Evolutionary conservation across 306 rosid genomes (phyloP), one percentile per base, ranked within the genome.

Genomic region (Oemleria cerasiformis): DNA sequence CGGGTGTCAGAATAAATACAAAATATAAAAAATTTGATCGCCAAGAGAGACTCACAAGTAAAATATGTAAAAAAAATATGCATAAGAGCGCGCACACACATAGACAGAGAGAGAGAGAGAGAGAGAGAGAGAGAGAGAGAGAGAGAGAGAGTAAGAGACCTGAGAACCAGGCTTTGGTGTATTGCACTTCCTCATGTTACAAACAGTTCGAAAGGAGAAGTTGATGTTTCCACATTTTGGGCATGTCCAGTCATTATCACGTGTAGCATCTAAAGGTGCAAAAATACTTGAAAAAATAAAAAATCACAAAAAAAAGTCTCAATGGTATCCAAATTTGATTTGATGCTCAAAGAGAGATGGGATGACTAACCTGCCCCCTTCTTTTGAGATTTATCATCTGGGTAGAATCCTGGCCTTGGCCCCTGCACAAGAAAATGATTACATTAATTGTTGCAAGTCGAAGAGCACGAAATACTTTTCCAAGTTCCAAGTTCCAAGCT

Each of bases 141-240:
- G 23, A 67, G 11, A n/a, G 45, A 38, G 41, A 25, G 51, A 57
- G 17, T 39, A 65, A 71, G 79, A 70, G 63, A 94, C 99, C 99
- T 89, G 99, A 66, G 92, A 88, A 78, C 97, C 99, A 60, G 99
- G 99, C 82, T 92, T 91, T 47, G 97, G 96, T 12, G 99, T 95
- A 81, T 95, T 95, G 87, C 99, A 91, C 83, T 95, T 95, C 82
- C 99, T 89, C 99, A 95, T 95, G 90, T 95, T 95, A 82, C 99
- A 95, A 44, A 95, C 92, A 16, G 82, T 85, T 86, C 99, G 82
- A 76, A 91, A 95, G 58, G 99, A 91, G 73, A 95, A 95, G 84
- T 95, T 95, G 80, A 95, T 85, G 59, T 95, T 95, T 75, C 99
- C 99, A 80, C 99, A 95, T 78, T 95, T 89, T 57, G 99, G 99